Evolutionary conservation across 2,329 filamentous ascomycete species (phyloP), one percentile per base, ranked within the genome.

Genomic region (Alternaria rosae): DNA sequence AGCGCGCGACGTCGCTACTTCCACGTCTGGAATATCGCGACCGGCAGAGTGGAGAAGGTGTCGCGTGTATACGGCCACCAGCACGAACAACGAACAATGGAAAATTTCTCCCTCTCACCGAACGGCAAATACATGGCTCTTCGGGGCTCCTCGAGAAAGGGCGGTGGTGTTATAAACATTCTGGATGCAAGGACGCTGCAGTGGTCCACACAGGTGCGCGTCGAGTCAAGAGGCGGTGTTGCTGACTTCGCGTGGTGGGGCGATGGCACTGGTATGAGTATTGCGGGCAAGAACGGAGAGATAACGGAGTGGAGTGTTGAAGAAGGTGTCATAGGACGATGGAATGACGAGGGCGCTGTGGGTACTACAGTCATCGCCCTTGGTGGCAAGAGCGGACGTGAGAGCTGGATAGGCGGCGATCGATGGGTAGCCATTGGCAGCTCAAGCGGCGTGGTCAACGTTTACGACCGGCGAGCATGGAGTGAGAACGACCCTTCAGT

Each of bases 161-260:
- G 93, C 26, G 93, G 94, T 59, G 95, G 95, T 70, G 85, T 92
- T 56, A 86, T 99, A 80, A 97, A 97, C 78, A 84, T 99, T 23
- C 82, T 99, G 25, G 91, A 91, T 80, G 89, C 91, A 2, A 84
- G 82, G 23, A 94, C 94, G 0, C 89, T 92, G 75, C 94, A 97
- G 81, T 98, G 94, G 94, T 84, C 93, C 48, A 88, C 91, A 0
- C 89, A 94, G 67, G 92, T 92, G 13, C 87, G 94, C 41, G 85
- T 97, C 47, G 92, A 97, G 73, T 91, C 92, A 67, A 86, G 88
- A 51, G 90, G 93, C 53, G 94, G 94, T 38, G 89, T 98, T 50
- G 91, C 92, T 1, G 94, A 97, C 78, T 96, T 97, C 73, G 89
- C 88, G 1, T 99, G 95, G 95, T 97, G 94, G 94, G 86, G 88